These are phyloP conservation scores for Paecilomyces sp. DNA, from an alignment of 2,329 filamentous ascomycete genomes.

Conservation along the genomic window DNA sequence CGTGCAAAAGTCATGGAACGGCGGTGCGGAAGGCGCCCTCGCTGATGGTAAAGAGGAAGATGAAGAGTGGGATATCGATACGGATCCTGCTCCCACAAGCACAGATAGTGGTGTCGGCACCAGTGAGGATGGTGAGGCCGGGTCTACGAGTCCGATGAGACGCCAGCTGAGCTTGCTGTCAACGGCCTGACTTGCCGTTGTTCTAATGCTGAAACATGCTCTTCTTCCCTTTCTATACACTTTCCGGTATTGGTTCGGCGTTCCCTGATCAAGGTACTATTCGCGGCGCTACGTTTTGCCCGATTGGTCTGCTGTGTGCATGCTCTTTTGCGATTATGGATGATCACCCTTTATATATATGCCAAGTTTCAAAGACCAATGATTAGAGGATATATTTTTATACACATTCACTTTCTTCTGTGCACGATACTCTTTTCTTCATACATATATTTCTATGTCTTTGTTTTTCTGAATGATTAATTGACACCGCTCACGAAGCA, in stretches of 20 bases:
- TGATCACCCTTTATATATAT: background rate
- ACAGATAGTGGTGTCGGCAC: slow-evolving; percentile 43
- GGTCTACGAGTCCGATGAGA: slow-evolving; percentile 57
- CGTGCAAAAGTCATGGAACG: slow-evolving; percentile 76
- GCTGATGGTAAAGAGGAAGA: slow-evolving; percentile 47
- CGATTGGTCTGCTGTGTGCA: background rate
- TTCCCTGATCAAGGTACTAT: background rate
- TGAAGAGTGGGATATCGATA: slow-evolving; percentile 88
- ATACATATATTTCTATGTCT: background rate
- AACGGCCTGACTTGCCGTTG: slow-evolving; percentile 44
- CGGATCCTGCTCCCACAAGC: slow-evolving; percentile 49
- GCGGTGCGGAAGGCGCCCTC: slow-evolving; percentile 37
- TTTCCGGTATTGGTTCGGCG: background rate
- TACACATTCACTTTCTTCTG: background rate
- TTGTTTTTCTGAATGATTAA: background rate
- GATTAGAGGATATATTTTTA: background rate
- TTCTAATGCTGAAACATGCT: background rate
- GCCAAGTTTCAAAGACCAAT: background rate
- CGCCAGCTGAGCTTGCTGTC: slow-evolving; percentile 64
- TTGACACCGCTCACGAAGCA: too few species aligned
- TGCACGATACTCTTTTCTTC: background rate
- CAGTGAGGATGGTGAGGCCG: slow-evolving; percentile 59
- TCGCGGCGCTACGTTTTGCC: background rate
- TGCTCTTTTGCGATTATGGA: background rate
- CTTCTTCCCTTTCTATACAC: background rate